phyloP scores from a whole-genome alignment of 2,329 filamentous ascomycete species.

The Bipolaris zeicola region DNA sequence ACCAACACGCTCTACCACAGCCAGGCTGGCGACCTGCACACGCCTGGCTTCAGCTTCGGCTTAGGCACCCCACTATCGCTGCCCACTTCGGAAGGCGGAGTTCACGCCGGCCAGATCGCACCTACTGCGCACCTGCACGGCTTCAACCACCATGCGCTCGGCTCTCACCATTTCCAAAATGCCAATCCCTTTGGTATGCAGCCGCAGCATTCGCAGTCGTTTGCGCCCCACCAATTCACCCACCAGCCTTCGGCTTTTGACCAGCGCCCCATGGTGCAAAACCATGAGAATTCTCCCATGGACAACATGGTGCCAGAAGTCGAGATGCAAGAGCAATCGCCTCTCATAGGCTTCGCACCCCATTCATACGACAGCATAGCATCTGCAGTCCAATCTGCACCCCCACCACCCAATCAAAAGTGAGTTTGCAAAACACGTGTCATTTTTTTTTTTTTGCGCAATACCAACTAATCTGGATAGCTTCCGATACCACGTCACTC shows the following conservation, averaged over 20 bases:
- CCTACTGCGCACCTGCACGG: slow-evolving; percentile 62
- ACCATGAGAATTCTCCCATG: slow-evolving; percentile 69
- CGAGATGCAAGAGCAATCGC: slow-evolving; percentile 66
- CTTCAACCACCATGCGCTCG: slow-evolving; percentile 61
- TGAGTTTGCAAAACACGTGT: slow-evolving; percentile 36
- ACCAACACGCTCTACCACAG: slow-evolving; percentile 80
- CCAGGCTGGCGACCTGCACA: slow-evolving; percentile 86
- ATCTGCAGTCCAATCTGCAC: slow-evolving; percentile 41
- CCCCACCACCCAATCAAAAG: slow-evolving; percentile 53
- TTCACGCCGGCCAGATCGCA: slow-evolving; percentile 63
- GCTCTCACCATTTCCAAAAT: slow-evolving; percentile 59
- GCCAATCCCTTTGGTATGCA: slow-evolving; percentile 73
- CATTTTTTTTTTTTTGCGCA: not conserved
- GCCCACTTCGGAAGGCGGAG: slow-evolving; percentile 69
- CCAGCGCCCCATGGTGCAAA: slow-evolving; percentile 67
- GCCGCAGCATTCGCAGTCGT: slow-evolving; percentile 56
- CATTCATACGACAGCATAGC: slow-evolving; percentile 56
- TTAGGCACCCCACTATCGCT: slow-evolving; percentile 83
- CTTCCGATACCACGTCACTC: slow-evolving; percentile 86
- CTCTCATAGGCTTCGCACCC: slow-evolving; percentile 64
- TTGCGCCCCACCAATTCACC: slow-evolving; percentile 78
- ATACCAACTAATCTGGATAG: slow-evolving; percentile 48
- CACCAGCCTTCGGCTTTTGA: slow-evolving; percentile 83
- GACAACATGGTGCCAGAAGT: slow-evolving; percentile 60
- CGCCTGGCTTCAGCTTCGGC: slow-evolving; percentile 73